Evolutionary conservation across 2,329 filamentous ascomycete species (phyloP), one percentile per base, ranked within the genome.

Genomic region (Alternaria gaisen): DNA sequence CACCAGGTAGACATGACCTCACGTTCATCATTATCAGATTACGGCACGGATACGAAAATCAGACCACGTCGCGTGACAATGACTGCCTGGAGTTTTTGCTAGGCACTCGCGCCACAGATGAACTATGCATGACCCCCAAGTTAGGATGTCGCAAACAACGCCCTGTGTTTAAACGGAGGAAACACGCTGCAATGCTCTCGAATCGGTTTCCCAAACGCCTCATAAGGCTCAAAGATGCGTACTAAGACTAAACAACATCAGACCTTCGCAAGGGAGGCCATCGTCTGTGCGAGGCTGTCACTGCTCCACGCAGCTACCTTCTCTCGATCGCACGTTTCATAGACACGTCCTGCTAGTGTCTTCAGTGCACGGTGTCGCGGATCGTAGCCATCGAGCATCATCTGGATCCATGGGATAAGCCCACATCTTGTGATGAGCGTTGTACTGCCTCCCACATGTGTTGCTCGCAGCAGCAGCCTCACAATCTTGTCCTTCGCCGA

Each of bases 351-450:
- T 69, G 85, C 85, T 70, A 95, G 72, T 0, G 81, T 84, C 61
- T 80, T 83, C 53, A 88, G 80, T 24, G 87, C 77, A 18, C 77
- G 79, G 65, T 86, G 85, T 16, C 84, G 82, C 44, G 78, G 76
- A 52, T 80, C 83, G 3, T 81, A 77, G 4, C 65, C 66, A 16
- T 83, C 84, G 36, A 85, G 76, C 69, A 88, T 87, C 60, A 86
- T 85, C 60, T 90, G 85, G 9, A 94, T 82, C 93, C 93, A 97
- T 66, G 86, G 89, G 54, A 94, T 76, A 20, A 91, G 81, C 16
- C 91, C 92, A 43, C 90, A 89, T 58, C 93, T 84, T 1, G 93
- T 96, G 38, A 93, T 85, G 46, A 97, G 82, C n/a, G 91, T 94
- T 5, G 89, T 91, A 76, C 91, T 92, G 1, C 91, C 93, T 1